Percentiles rank a stretch among this genome's conserved stretches.
Evolutionary conservation across 139 green algal genomes (phyloP).

Genomic region (Gonium pectorale): DNA sequence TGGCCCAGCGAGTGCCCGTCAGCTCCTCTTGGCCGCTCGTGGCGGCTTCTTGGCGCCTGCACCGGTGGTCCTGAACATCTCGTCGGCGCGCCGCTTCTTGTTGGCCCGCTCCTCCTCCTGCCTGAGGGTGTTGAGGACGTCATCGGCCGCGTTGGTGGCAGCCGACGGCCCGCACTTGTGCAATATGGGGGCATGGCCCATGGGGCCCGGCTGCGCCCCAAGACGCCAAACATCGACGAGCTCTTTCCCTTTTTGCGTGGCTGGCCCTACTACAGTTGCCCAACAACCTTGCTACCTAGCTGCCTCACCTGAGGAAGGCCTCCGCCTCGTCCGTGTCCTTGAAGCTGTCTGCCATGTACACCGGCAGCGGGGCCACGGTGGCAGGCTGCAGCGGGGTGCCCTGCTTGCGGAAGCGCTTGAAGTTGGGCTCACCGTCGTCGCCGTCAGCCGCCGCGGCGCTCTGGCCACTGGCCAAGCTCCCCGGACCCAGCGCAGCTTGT

Average conservation of each 20-base stretch:
- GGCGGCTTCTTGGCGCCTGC: conserved; percentile 11
- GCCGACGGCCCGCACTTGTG: too few species aligned
- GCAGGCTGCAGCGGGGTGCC: neutral
- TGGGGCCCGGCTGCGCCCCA: too few species aligned
- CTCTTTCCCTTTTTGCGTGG: too few species aligned
- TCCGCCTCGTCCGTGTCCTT: neutral
- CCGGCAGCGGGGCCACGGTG: neutral
- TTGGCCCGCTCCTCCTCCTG: conserved; percentile 1
- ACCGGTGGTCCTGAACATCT: conserved; percentile 4
- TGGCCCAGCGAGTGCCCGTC: too few species aligned
- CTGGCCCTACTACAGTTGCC: too few species aligned
- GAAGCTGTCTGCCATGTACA: conserved; percentile 32
- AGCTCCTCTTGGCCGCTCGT: neutral
- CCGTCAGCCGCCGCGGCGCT: neutral
- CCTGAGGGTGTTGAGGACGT: too few species aligned
- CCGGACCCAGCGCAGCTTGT: too few species aligned
- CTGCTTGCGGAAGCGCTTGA: conserved; percentile 39
- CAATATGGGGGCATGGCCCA: too few species aligned
- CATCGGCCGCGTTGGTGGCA: too few species aligned
- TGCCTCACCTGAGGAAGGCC: conserved; percentile 8
- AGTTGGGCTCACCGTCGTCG: neutral
- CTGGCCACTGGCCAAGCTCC: neutral
- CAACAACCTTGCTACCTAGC: too few species aligned
- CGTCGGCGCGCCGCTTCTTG: conserved; percentile 27
- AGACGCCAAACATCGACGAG: too few species aligned